phyloP scores from a whole-genome alignment of 257 asterid species.

The Knoxia roxburghii region DNA sequence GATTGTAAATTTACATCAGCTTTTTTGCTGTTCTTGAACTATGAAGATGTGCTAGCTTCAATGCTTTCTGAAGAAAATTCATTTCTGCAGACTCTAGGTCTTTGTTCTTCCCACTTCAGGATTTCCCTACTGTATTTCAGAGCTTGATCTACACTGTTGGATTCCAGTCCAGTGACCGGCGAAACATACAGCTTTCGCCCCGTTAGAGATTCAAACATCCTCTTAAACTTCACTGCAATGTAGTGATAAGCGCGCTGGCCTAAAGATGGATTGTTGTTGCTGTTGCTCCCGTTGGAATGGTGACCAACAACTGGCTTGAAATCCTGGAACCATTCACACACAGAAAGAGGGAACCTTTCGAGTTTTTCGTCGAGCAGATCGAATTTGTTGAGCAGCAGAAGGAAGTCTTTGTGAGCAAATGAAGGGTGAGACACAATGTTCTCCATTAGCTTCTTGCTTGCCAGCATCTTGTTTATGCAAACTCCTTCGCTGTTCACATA shows the following conservation, averaged over 20 bases:
- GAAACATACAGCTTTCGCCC: slow-evolving; percentile 61
- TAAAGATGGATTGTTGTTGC: slow-evolving; percentile 40
- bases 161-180: slow-evolving; percentile 59
- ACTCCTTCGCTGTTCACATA: slow-evolving; percentile 50
- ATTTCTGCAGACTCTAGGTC: slow-evolving; percentile 16
- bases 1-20: background rate
- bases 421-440: slow-evolving; percentile 47
- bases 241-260: slow-evolving; percentile 79
- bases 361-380: slow-evolving; percentile 75
- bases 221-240: slow-evolving; percentile 65
- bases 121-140: slow-evolving; percentile 61
- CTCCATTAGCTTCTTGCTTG: slow-evolving; percentile 56
- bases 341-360: slow-evolving; percentile 47
- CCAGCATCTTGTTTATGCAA: slow-evolving; percentile 62
- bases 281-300: slow-evolving; percentile 28
- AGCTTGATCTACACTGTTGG: slow-evolving; percentile 60
- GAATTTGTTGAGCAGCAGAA: slow-evolving; percentile 68
- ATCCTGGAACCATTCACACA: slow-evolving; percentile 77
- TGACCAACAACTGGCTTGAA: slow-evolving; percentile 62
- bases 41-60: slow-evolving; percentile 56
- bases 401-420: slow-evolving; percentile 48
- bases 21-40: slow-evolving; percentile 10
- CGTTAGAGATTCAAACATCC: slow-evolving; percentile 38
- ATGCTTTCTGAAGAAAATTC: slow-evolving; percentile 53
- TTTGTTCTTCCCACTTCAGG: slow-evolving; percentile 69